Base-by-base conservation (phyloP, 805 yeast species). In the Candida sithepensis region DNA sequence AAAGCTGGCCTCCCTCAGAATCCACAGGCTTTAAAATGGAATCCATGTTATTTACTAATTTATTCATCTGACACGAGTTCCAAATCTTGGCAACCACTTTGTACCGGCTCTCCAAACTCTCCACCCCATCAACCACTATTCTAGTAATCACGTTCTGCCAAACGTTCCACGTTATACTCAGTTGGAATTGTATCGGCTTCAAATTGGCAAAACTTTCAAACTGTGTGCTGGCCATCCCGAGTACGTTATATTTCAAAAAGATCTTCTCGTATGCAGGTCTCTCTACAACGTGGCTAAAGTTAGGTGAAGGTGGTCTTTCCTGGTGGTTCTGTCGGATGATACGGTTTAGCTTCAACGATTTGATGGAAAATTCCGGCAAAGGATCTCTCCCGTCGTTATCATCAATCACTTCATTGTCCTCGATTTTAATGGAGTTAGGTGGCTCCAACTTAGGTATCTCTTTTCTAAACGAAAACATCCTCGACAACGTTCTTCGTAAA, bases 141-240 rank as follows among this genome's bases (percentile, higher is more conserved):
- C 40, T 24, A 6, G 46, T 39, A 12, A 42, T 41, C 36, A 46
- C 24, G 39, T 55, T 55, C 10, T 55, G 45, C 59, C 59, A 55
- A 19, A 53, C 52, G 34, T 55, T 55, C 59, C 59, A 55, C n/a
- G 52, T 51, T 3, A 51, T 45, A 33, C 46, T 53, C 26, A 55
- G 24, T 24, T 49, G 54, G 24, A 16, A 45, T 41, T 14, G 41
- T 9, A 19, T 22, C n/a, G 53, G 50, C 36, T 39, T 45, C 14
- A 44, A 44, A 5, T 42, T 36, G 33, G 50, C 56, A 49, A 55
- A 51, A 7, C 52, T 52, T 39, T 55, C 59, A 38, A 51, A 53
- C 37, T 55, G 59, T 2, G 59, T 55, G 41, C 55, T 53, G n/a
- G 48, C 44, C 28, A 48, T 40, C 9, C 57, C 54, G 16, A 40